Conservation (phyloP, 2,329 filamentous ascomycete genomes). For the Lachnellula arida region DNA sequence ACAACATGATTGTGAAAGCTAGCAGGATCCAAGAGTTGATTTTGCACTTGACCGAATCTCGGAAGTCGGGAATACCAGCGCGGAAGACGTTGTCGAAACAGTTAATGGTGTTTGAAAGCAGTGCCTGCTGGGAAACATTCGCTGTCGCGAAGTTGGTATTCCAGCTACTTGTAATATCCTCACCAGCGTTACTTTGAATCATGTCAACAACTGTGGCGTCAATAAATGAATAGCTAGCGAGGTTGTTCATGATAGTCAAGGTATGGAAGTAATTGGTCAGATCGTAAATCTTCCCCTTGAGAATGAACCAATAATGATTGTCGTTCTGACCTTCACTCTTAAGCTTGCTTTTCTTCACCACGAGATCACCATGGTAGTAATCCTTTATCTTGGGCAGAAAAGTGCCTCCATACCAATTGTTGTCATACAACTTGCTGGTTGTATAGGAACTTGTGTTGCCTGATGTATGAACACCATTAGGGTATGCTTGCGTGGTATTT, state of each 20-base stretch:
- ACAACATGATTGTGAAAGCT: constrained; percentile 80
- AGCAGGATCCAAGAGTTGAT: constrained; percentile 90
- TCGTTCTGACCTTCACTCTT: constrained; percentile 60
- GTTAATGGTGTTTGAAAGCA: constrained; percentile 62
- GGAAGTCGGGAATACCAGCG: constrained; percentile 79
- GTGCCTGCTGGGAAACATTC: constrained; percentile 47
- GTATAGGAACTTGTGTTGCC: constrained; percentile 54
- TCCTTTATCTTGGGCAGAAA: constrained; percentile 79
- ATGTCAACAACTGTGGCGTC: constrained; percentile 61
- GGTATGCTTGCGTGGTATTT: constrained; percentile 57
- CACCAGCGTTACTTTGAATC: constrained; percentile 71
- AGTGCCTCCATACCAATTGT: constrained; percentile 69
- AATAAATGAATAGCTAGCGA: constrained; percentile 64
- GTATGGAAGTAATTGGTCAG: constrained; percentile 90
- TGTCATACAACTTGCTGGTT: constrained; percentile 52
- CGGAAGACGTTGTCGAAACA: constrained; percentile 85
- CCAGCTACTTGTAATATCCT: constrained; percentile 67
- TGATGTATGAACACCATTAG: constrained; percentile 62
- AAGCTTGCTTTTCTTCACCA: constrained; percentile 60
- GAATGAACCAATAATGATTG: constrained; percentile 73
- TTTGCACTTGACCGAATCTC: constrained; percentile 68
- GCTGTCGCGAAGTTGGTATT: constrained; percentile 45
- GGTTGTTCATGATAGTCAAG: constrained; percentile 47
- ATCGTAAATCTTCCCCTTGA: constrained; percentile 76
- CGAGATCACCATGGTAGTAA: constrained; percentile 83